Conservation (phyloP, 129 eudicot species). For the Rutidosis leptorrhynchoides region DNA sequence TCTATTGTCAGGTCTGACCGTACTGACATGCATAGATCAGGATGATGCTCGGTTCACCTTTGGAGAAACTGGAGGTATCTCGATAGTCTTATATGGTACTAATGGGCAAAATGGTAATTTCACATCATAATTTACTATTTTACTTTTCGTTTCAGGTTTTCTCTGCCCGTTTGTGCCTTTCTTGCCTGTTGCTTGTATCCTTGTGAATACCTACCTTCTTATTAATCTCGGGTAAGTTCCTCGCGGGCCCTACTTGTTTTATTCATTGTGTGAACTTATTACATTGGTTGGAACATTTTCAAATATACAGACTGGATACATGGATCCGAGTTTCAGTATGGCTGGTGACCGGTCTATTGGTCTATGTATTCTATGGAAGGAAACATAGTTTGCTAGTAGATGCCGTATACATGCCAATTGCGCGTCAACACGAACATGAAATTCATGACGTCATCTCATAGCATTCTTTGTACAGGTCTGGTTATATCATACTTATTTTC, state of each 20-base stretch:
- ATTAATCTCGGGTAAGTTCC: slow-evolving; percentile 81
- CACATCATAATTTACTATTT: background rate
- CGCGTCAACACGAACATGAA: slow-evolving; percentile 16
- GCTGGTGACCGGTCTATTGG: slow-evolving; percentile 51
- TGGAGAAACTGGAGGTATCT: slow-evolving; percentile 56
- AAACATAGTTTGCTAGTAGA: slow-evolving; percentile 47
- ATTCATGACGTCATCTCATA: slow-evolving; percentile 20
- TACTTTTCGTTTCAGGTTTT: slow-evolving; percentile 47
- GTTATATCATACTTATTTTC: background rate
- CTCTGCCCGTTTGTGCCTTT: slow-evolving; percentile 82
- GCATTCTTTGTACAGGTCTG: slow-evolving; percentile 22
- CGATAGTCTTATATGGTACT: background rate
- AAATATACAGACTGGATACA: slow-evolving; percentile 41
- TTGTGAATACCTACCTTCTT: slow-evolving; percentile 76
- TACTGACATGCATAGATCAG: slow-evolving; percentile 46
- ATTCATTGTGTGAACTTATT: background rate
- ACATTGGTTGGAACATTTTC: background rate
- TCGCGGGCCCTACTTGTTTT: slow-evolving; percentile 6
- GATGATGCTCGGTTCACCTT: slow-evolving; percentile 41
- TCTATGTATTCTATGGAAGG: slow-evolving; percentile 55
- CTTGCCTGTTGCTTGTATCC: slow-evolving; percentile 73
- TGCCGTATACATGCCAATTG: slow-evolving; percentile 35
- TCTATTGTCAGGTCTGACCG: slow-evolving; percentile 38
- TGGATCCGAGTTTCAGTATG: slow-evolving; percentile 58
- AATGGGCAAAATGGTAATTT: background rate